Percentiles rank a stretch among this genome's conserved stretches.
Conservation (phyloP, 805 yeast species). For the Saturnispora besseyi region DNA sequence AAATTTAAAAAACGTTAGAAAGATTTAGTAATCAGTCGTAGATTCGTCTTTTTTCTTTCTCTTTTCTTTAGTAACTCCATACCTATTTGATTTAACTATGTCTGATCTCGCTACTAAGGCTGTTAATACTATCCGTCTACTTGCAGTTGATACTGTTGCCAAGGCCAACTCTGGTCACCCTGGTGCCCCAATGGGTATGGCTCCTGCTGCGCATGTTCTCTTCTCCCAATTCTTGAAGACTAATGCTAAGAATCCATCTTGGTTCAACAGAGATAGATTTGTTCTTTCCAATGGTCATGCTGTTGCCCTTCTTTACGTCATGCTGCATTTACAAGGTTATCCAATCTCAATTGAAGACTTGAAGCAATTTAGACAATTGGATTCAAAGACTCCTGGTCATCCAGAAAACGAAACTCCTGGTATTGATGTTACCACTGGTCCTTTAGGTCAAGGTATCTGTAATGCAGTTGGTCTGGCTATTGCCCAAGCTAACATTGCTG, state of each 20-base stretch:
- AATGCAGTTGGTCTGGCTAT: slow-evolving; percentile 96
- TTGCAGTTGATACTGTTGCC: slow-evolving; percentile 80
- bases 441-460: slow-evolving; percentile 95
- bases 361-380: slow-evolving; percentile 81
- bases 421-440: slow-evolving; percentile 96
- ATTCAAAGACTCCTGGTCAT: slow-evolving; percentile 94
- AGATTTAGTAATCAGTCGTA: background rate
- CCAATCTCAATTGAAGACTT: slow-evolving; percentile 74
- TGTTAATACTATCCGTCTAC: slow-evolving; percentile 77
- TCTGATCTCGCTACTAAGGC: slow-evolving; percentile 63
- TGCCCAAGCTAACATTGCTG: slow-evolving; percentile 88
- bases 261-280: slow-evolving; percentile 94
- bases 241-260: slow-evolving; percentile 85
- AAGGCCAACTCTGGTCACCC: slow-evolving; percentile 97
- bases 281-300: slow-evolving; percentile 96
- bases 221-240: slow-evolving; percentile 65
- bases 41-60: background rate
- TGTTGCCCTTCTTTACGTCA: slow-evolving; percentile 76
- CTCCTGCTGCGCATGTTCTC: slow-evolving; percentile 87
- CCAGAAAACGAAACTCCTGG: slow-evolving; percentile 92
- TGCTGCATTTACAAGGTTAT: slow-evolving; percentile 82
- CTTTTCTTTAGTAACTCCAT: background rate
- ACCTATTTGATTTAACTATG: slow-evolving; percentile 12
- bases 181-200: slow-evolving; percentile 98
- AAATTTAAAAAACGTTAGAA: no score